These are phyloP conservation scores for Aspergillus candidus DNA, from an alignment of 2,329 filamentous ascomycete species.

Conservation along the genomic window DNA sequence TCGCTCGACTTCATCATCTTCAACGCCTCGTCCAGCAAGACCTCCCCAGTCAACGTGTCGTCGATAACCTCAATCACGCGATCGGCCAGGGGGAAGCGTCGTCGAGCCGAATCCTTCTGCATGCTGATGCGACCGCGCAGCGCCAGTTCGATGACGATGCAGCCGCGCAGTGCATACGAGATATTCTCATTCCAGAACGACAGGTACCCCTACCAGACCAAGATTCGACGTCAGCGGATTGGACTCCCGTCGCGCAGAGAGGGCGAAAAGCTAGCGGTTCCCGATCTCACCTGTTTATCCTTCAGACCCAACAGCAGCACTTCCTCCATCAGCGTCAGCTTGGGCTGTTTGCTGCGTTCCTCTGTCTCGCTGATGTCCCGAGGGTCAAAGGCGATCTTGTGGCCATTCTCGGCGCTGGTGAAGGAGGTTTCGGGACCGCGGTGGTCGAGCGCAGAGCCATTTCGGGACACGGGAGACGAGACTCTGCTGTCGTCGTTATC, in stretches of 20 bases:
- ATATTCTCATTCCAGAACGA: constrained; percentile 99
- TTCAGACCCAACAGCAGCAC: constrained; percentile 91
- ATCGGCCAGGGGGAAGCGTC: constrained; percentile 88
- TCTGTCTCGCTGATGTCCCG: constrained; percentile 95
- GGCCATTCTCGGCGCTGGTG: constrained; percentile 80
- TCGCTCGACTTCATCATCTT: constrained; percentile 99
- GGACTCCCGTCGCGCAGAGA: constrained; percentile 1
- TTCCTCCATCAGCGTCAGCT: constrained; percentile 98
- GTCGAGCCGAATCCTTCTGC: constrained; percentile 90
- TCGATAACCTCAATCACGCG: constrained; percentile 95
- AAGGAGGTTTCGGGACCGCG: constrained; percentile 71
- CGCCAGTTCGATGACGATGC: constrained; percentile 95
- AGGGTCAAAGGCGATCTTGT: constrained; percentile 97
- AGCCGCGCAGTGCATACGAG: constrained; percentile 92
- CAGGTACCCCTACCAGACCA: constrained; percentile 69
- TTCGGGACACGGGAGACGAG: constrained; percentile 57
- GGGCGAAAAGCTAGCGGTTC: constrained; percentile 6
- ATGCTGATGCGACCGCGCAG: constrained; percentile 96
- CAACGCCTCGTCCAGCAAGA: constrained; percentile 90
- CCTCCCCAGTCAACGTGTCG: constrained; percentile 92
- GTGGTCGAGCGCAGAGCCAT: constrained; percentile 51
- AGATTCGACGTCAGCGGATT: constrained; percentile 17
- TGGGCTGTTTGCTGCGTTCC: constrained; percentile 95
- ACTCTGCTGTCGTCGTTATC: constrained; percentile 61
- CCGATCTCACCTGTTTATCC: constrained; percentile 80